phyloP scores from a whole-genome alignment of 2,329 filamentous ascomycete species.

The Tolypocladium endophyticum region DNA sequence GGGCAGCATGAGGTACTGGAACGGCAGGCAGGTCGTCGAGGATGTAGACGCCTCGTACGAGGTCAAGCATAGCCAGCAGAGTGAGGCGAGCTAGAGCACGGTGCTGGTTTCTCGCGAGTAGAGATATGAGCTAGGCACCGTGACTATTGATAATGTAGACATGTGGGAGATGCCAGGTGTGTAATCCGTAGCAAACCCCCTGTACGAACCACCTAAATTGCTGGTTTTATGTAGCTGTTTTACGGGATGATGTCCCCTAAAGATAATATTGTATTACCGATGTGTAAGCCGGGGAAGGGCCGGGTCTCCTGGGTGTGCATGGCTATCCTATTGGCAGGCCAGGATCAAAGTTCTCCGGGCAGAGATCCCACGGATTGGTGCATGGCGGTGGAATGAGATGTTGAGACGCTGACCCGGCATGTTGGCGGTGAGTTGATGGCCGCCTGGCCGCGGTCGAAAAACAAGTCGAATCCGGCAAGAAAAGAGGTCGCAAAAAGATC shows the following conservation, averaged over 20 bases:
- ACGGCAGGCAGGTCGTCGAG: conserved; percentile 35
- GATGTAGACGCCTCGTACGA: conserved; percentile 24
- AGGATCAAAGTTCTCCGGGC: not conserved
- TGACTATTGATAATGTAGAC: not conserved
- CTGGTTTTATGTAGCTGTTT: not conserved
- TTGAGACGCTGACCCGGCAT: not conserved
- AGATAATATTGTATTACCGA: not conserved
- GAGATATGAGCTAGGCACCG: not conserved
- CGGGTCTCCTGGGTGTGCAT: not conserved
- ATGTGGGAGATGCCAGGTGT: too few species aligned
- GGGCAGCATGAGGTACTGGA: conserved; percentile 31
- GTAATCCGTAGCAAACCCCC: not conserved
- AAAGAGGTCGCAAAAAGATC: too few species aligned
- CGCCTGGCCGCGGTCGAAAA: too few species aligned
- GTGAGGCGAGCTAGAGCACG: conserved; percentile 5
- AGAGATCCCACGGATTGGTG: not conserved
- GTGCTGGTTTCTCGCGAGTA: conserved; percentile 20
- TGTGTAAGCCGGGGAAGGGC: not conserved
- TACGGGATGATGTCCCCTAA: not conserved
- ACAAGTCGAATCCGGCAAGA: too few species aligned
- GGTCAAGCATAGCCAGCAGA: not conserved
- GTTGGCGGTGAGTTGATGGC: not conserved
- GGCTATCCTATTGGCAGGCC: not conserved
- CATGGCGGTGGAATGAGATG: not conserved
- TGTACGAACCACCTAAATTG: not conserved